A percentile compares a stretch with the other conserved stretches of the same genome.
Evolutionary conservation across 1,284 basidiomycete species (phyloP).

Genomic region (Ustilago loliicola): DNA sequence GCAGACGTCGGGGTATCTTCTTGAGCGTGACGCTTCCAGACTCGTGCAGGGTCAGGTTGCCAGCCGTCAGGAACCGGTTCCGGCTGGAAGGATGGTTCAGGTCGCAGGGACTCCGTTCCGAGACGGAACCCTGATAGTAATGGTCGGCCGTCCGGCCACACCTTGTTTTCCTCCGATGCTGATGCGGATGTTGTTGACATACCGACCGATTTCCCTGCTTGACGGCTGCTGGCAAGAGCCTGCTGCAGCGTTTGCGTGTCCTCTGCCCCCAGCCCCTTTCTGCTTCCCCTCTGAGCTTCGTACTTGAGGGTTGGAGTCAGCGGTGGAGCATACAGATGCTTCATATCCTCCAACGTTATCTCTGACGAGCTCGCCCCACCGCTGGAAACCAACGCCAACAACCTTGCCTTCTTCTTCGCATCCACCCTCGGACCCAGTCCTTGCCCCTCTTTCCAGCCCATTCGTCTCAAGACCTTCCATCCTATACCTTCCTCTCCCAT

Average conservation of each 20-base stretch:
- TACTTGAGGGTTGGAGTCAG: slow-evolving; percentile 80
- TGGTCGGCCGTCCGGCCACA: slow-evolving; percentile 80
- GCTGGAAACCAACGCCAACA: slow-evolving; percentile 25
- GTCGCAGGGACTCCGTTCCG: slow-evolving; percentile 78
- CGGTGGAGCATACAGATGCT: slow-evolving; percentile 86
- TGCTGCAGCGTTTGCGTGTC: slow-evolving; percentile 11
- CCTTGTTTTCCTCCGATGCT: not conserved
- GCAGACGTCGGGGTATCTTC: slow-evolving; percentile 22
- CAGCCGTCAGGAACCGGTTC: slow-evolving; percentile 83
- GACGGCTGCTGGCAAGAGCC: slow-evolving; percentile 4
- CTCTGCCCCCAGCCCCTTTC: slow-evolving; percentile 79
- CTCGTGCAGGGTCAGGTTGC: slow-evolving; percentile 82
- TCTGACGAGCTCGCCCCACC: slow-evolving; percentile 17
- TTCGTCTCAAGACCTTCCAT: slow-evolving; percentile 82
- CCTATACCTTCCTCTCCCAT: slow-evolving; percentile 28
- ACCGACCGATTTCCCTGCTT: not conserved
- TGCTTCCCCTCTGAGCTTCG: slow-evolving; percentile 78
- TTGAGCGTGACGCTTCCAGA: slow-evolving; percentile 75
- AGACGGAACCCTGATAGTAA: slow-evolving; percentile 83
- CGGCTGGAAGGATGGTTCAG: slow-evolving; percentile 80
- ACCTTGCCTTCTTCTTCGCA: slow-evolving; percentile 78
- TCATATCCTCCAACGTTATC: slow-evolving; percentile 74
- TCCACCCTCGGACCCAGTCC: slow-evolving; percentile 93
- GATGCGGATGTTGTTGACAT: not conserved
- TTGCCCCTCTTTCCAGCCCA: slow-evolving; percentile 94